A percentile compares a stretch with the other conserved stretches of the same genome.
These are phyloP conservation scores for Penicillium paneum DNA, from an alignment of 2,329 filamentous ascomycete species.

Conservation along the genomic window DNA sequence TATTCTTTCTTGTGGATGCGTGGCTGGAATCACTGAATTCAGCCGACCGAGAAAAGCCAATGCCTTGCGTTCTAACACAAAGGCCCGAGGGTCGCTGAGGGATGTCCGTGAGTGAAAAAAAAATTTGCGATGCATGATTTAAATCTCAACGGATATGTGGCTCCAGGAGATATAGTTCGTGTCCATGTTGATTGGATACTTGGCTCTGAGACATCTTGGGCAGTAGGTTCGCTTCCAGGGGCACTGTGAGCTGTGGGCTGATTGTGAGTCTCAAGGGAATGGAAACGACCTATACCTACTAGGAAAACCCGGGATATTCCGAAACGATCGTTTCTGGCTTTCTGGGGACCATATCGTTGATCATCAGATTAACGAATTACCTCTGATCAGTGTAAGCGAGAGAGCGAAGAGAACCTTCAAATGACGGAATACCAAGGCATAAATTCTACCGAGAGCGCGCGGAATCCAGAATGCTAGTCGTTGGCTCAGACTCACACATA, in stretches of 20 bases:
- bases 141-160: conserved; percentile 32
- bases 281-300: conserved; percentile 42
- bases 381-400: conserved; percentile 39
- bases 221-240: conserved; percentile 16
- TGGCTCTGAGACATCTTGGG: conserved; percentile 45
- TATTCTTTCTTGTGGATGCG: conserved; percentile 26
- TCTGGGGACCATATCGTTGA: conserved; percentile 51
- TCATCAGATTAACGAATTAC: conserved; percentile 31
- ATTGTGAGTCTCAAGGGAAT: conserved; percentile 29
- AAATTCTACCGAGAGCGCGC: conserved; percentile 45
- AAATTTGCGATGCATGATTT: conserved; percentile 48
- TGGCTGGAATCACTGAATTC: conserved; percentile 33
- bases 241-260: not conserved
- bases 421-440: conserved; percentile 44
- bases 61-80: conserved; percentile 2
- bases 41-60: conserved; percentile 15
- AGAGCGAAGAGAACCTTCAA: conserved; percentile 40
- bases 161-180: conserved; percentile 41
- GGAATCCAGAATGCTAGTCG: conserved; percentile 44
- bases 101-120: conserved; percentile 47
- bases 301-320: conserved; percentile 44
- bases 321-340: conserved; percentile 52
- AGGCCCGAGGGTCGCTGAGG: conserved; percentile 18
- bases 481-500: conserved; percentile 49
- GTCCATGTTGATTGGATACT: conserved; percentile 48